These are phyloP conservation scores for Boletus rubropictus DNA, from an alignment of 768 basidiomycete species.

Conservation along the genomic window DNA sequence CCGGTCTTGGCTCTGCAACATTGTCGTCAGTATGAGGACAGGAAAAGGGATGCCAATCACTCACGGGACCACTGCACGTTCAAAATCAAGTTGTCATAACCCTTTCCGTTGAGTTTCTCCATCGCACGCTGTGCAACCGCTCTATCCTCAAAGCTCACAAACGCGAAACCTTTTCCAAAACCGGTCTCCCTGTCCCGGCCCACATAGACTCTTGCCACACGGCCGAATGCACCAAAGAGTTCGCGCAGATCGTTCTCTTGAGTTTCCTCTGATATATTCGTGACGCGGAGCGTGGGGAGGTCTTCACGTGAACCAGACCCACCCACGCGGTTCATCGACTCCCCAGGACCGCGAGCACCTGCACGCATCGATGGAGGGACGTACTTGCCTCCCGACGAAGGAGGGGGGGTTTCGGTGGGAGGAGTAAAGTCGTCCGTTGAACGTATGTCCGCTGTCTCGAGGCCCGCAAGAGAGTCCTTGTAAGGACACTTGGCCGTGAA, in stretches of 20 bases:
- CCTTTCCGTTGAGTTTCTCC: slow-evolving; percentile 85
- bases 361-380: slow-evolving; percentile 90
- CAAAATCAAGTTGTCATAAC: slow-evolving; percentile 88
- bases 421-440: slow-evolving; percentile 34
- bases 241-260: slow-evolving; percentile 92
- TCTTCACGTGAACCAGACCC: slow-evolving; percentile 70
- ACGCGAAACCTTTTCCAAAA: slow-evolving; percentile 93
- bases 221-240: slow-evolving; percentile 80
- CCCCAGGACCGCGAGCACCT: slow-evolving; percentile 62
- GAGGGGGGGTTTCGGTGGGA: slow-evolving; percentile 26
- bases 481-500: slow-evolving; percentile 98
- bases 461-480: slow-evolving; percentile 83
- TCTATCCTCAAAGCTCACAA: slow-evolving; percentile 89
- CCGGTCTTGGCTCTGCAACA: slow-evolving; percentile 40
- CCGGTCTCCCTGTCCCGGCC: slow-evolving; percentile 94
- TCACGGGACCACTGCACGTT: slow-evolving; percentile 62
- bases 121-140: slow-evolving; percentile 80
- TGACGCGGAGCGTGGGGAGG: slow-evolving; percentile 88
- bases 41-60: slow-evolving; percentile 19
- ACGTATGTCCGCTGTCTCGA: slow-evolving; percentile 51
- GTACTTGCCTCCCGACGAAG: slow-evolving; percentile 69
- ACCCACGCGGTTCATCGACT: slow-evolving; percentile 53
- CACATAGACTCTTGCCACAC: slow-evolving; percentile 86
- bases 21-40: not conserved
- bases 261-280: slow-evolving; percentile 94